A percentile compares a stretch with the other conserved stretches of the same genome.
These are phyloP conservation scores for Auricularia sp. DNA, from an alignment of 768 basidiomycete species.

Conservation along the genomic window DNA sequence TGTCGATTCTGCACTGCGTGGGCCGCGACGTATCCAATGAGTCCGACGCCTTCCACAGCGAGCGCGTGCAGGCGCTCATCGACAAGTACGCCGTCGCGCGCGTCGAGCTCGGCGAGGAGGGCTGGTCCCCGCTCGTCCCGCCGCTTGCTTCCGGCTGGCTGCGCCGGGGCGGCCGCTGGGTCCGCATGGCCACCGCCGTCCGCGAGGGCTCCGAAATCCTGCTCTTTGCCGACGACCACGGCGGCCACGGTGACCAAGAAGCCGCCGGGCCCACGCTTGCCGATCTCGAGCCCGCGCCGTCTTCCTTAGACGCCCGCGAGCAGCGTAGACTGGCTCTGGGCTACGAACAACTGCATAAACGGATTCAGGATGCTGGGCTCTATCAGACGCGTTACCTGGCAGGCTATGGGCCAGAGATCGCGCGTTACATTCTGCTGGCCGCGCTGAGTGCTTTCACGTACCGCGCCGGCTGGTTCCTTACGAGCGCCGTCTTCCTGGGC, in stretches of 20 bases:
- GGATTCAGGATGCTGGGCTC: constrained; percentile 67
- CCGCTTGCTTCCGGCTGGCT: constrained; percentile 83
- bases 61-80: constrained; percentile 42
- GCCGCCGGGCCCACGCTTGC: constrained; percentile 24
- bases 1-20: constrained; percentile 88
- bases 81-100: constrained; percentile 57
- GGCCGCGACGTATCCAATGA: constrained; percentile 94
- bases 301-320: constrained; percentile 40
- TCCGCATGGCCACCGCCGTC: constrained; percentile 46
- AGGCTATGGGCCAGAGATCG: constrained; percentile 82
- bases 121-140: constrained; percentile 73
- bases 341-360: constrained; percentile 68
- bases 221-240: constrained; percentile 28
- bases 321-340: constrained; percentile 65
- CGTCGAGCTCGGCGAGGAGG: constrained; percentile 40
- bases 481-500: constrained; percentile 75
- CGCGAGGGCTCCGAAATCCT: constrained; percentile 45
- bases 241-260: neutral
- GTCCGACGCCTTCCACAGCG: constrained; percentile 81
- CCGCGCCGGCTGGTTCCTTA: constrained; percentile 49
- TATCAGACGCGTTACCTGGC: constrained; percentile 75
- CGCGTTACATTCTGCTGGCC: constrained; percentile 66
- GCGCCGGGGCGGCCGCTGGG: constrained; percentile 48
- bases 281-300: constrained; percentile 42
- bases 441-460: constrained; percentile 52